Evolutionary conservation across 352 stramenopile genomes (phyloP), one percentile per base, ranked within the genome.

Genomic region (Globisporangium radiosum): DNA sequence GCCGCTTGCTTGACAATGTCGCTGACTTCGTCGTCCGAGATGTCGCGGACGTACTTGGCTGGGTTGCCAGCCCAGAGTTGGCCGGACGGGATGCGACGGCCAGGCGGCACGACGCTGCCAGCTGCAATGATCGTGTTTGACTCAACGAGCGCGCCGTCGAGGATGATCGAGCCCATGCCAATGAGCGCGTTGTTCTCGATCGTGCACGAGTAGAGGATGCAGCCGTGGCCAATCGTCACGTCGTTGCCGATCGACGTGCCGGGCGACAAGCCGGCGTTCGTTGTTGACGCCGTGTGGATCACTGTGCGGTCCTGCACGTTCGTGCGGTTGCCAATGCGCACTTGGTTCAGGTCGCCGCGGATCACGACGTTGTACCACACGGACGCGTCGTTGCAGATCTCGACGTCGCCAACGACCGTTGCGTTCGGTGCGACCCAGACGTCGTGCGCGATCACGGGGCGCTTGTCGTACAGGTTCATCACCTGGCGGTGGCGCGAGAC

Each of bases 361-460:
- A 99, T 93, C 54, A 98, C 86, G 38, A 97, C 88, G 73, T 97
- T 97, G 81, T 99, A 99, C 76, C 94, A 98, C 65, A 99, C 81
- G 17, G 92, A 98, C 19, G 88, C 87, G 66, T 97, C 88, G 69
- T 96, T 89, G 68, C 83, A 94, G 60, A 99, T 90, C 69, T 97
- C 87, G 45, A 99, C 96, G 67, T 97, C 94, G 52, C 96, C 96
- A 62, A 99, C 94, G 51, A 99, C 79, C 4, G 95, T 98, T n/a
- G 94, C 90, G 73, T 97, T 98, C 9, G 96, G 96, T 39, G 96
- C 96, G n/a, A 99, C 79, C 75, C 93, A 98, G 43, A 96, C 88
- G 56, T 93, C 84, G 66, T 95, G 84, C 42, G 96, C 89, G 60
- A 96, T 88, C 60, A 80, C 70, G n/a, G 90, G 76, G 37, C 87